These are phyloP conservation scores for Metarhizium anisopliae DNA, from an alignment of 2,329 filamentous ascomycete genomes.

Conservation along the genomic window DNA sequence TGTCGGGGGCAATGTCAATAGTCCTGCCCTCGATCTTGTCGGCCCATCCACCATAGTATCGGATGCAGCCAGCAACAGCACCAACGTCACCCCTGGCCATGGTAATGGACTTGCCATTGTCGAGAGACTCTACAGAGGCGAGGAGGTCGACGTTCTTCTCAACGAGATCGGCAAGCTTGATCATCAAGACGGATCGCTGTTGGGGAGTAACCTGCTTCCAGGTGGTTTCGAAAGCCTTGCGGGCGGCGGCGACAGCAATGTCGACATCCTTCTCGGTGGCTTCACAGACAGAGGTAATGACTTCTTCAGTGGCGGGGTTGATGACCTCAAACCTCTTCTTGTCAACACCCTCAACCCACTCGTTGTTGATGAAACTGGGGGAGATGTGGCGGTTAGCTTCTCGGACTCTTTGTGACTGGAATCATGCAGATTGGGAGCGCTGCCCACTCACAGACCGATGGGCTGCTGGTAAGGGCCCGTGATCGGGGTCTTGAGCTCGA, in stretches of 20 bases:
- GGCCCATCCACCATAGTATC: slow-evolving; percentile 73
- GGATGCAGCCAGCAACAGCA: slow-evolving; percentile 59
- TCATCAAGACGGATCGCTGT: slow-evolving; percentile 58
- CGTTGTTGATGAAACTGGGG: slow-evolving; percentile 79
- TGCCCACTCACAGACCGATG: slow-evolving; percentile 47
- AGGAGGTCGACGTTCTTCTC: slow-evolving; percentile 72
- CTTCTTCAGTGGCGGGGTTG: slow-evolving; percentile 78
- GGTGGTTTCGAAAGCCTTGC: slow-evolving; percentile 70
- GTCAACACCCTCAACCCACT: slow-evolving; percentile 71
- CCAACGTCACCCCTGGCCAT: slow-evolving; percentile 69
- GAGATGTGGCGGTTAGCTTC: neutral
- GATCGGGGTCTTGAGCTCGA: slow-evolving; percentile 59
- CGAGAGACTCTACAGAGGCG: slow-evolving; percentile 75
- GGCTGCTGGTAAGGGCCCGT: slow-evolving; percentile 52
- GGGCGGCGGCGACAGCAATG: slow-evolving; percentile 74
- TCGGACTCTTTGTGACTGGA: neutral
- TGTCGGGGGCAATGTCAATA: slow-evolving; percentile 67
- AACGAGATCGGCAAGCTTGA: slow-evolving; percentile 70
- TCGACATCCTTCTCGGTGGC: slow-evolving; percentile 80
- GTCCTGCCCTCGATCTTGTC: slow-evolving; percentile 90
- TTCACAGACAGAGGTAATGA: slow-evolving; percentile 75
- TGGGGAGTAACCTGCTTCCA: slow-evolving; percentile 64
- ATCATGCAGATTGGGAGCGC: neutral
- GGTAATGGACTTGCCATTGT: slow-evolving; percentile 75
- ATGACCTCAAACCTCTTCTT: slow-evolving; percentile 89